Evolutionary conservation across 1,284 basidiomycete genomes (phyloP).

Genomic region (Cutaneotrichosporon sp.): DNA sequence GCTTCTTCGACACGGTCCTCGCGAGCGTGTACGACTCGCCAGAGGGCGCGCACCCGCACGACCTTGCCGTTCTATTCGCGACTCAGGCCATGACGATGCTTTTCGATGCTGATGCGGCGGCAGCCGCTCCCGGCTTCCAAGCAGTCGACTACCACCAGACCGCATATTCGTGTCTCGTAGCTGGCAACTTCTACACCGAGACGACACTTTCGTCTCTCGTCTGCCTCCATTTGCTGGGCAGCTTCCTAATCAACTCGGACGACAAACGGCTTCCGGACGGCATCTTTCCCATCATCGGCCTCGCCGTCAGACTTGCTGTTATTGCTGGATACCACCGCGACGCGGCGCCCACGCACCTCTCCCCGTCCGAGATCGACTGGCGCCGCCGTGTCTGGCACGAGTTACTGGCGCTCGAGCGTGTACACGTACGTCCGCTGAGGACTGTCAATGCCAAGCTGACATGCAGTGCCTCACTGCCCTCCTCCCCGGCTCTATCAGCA

Average conservation of each 20-base stretch:
- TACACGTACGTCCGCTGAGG: conserved; percentile 11
- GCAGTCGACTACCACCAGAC: conserved; percentile 23
- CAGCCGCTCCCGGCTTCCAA: conserved; percentile 15
- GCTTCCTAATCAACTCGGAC: conserved; percentile 28
- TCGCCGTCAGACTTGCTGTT: conserved; percentile 23
- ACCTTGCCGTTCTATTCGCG: conserved; percentile 24
- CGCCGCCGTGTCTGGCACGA: conserved; percentile 27
- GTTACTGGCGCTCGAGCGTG: conserved; percentile 22
- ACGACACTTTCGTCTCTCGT: conserved; percentile 24
- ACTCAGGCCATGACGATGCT: conserved; percentile 22
- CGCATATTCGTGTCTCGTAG: conserved; percentile 25
- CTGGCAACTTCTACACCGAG: conserved; percentile 27
- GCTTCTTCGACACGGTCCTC: conserved; percentile 26
- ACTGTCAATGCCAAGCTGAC: background rate
- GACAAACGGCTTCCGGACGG: conserved; percentile 26
- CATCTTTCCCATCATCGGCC: conserved; percentile 26
- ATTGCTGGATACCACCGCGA: conserved; percentile 28
- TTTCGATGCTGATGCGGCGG: conserved; percentile 13
- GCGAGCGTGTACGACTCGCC: conserved; percentile 24
- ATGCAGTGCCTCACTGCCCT: conserved; percentile 19
- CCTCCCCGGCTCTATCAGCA: conserved; percentile 23
- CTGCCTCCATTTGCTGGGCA: conserved; percentile 20
- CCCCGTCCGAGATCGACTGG: conserved; percentile 22
- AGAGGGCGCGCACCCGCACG: conserved; percentile 26
- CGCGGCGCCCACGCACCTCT: conserved; percentile 17